Evolutionary conservation across 176 grass and related monocot species (phyloP), one percentile per base, ranked within the genome.

Genomic region (Alopecurus myosuroides): DNA sequence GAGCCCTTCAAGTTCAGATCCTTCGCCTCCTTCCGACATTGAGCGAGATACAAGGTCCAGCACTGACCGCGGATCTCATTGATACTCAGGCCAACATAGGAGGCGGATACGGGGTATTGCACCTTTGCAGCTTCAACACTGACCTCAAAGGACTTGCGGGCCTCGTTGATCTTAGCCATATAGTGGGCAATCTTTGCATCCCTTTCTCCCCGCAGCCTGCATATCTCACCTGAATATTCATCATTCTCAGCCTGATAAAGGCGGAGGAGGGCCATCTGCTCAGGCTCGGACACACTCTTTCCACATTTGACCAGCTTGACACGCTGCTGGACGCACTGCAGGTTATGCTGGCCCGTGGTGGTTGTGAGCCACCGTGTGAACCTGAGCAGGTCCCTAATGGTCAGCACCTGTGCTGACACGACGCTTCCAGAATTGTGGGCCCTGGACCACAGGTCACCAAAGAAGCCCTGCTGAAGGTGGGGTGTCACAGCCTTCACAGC

Each of bases 341-440:
- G 39, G 44, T 72, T 72, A 72, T 72, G 69, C 37, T 44, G 69
- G 69, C 69, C 69, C 11, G 69, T 72, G 69, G 69, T 72, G 22
- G 69, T 72, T 72, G 39, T 45, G 39, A 72, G 69, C 69, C 69
- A 72, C 23, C 39, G 40, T 42, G 40, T 45, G 13, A 72, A 72
- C 40, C 69, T 72, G 69, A 72, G 45, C n/a, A 72, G 40, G 40
- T 72, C 69, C 69, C 39, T 72, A 25, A 72, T 72, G 40, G 69
- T 72, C 69, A 72, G 69, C 39, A 72, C 69, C 69, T 72, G 69
- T 1, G 40, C 69, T 72, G 69, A 72, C 69, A 72, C 69, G n/a
- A 72, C 69, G 13, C 69, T 12, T 72, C 69, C 69, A 45, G 69
- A 72, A 72, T 45, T 72, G 69, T 45, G 69, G 37, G 39, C 69